Conservation (phyloP, 805 yeast species). For the Clavispora vitiphila region DNA sequence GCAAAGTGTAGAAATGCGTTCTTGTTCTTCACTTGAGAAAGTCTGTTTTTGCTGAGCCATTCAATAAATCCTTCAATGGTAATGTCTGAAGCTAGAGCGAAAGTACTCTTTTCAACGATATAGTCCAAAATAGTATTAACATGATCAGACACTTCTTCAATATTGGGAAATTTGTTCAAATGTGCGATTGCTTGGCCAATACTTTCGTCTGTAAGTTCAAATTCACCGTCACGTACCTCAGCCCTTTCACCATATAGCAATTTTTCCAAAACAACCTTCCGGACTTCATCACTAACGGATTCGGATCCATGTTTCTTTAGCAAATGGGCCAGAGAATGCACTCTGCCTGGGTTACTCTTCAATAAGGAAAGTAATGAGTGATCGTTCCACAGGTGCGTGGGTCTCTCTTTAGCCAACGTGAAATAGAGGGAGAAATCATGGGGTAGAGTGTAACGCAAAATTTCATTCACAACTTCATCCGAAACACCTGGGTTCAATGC, state of each 20-base stretch:
- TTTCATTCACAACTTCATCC: constrained; percentile 13
- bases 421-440: constrained; percentile 27
- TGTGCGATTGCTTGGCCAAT: constrained; percentile 12
- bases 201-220: constrained; percentile 8
- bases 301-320: constrained; percentile 23
- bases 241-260: constrained; percentile 33
- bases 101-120: constrained; percentile 2
- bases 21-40: neutral
- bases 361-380: constrained; percentile 10
- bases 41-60: neutral
- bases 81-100: constrained; percentile 1
- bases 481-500: constrained; percentile 1
- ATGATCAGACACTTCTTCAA: neutral
- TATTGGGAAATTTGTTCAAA: constrained; percentile 4
- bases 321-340: constrained; percentile 44
- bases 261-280: constrained; percentile 28
- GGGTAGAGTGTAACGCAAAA: constrained; percentile 17
- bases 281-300: constrained; percentile 18
- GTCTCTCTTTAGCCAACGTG: constrained; percentile 13
- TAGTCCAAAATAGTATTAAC: constrained; percentile 1
- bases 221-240: constrained; percentile 27
- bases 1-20: constrained; percentile 11
- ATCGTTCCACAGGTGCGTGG: constrained; percentile 11
- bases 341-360: constrained; percentile 49
- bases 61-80: constrained; percentile 1